Conservation (phyloP, 2,329 filamentous ascomycete species). For the Xylaria sp. region DNA sequence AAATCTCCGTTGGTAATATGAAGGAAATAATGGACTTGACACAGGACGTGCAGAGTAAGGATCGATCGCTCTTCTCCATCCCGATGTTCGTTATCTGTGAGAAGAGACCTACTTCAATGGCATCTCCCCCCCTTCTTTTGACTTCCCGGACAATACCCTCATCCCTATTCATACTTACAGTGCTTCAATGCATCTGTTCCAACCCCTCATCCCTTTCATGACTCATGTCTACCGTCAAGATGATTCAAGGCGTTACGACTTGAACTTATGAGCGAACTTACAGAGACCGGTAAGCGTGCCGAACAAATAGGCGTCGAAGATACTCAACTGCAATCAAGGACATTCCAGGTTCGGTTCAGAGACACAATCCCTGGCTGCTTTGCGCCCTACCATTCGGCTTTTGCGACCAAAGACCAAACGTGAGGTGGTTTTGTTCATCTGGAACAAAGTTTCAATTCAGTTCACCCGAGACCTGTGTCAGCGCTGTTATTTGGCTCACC, state of each 20-base stretch:
- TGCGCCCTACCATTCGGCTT: slow-evolving; percentile 4
- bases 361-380: slow-evolving; percentile 20
- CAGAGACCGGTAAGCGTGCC: slow-evolving; percentile 13
- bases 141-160: not conserved
- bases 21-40: slow-evolving; percentile 19
- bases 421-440: slow-evolving; percentile 7
- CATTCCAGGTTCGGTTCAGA: slow-evolving; percentile 9
- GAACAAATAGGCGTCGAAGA: slow-evolving; percentile 3
- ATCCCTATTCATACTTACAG: not conserved
- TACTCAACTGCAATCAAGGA: slow-evolving; percentile 3
- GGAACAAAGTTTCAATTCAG: slow-evolving; percentile 5
- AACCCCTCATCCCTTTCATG: slow-evolving; percentile 10
- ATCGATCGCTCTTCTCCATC: slow-evolving; percentile 8
- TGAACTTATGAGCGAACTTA: not conserved
- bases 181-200: not conserved
- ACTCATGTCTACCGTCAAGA: slow-evolving; percentile 8
- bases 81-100: slow-evolving; percentile 14
- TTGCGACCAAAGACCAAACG: not conserved
- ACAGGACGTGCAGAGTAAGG: slow-evolving; percentile 7
- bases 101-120: not conserved
- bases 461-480: slow-evolving; percentile 5
- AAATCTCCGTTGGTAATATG: slow-evolving; percentile 21
- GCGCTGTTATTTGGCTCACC: slow-evolving; percentile 5
- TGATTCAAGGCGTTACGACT: slow-evolving; percentile 10
- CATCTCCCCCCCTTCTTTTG: not conserved